Percentiles rank a stretch among this genome's conserved stretches.
These are phyloP conservation scores for Onygenales sp. DNA, from an alignment of 2,329 filamentous ascomycete genomes.

Conservation along the genomic window DNA sequence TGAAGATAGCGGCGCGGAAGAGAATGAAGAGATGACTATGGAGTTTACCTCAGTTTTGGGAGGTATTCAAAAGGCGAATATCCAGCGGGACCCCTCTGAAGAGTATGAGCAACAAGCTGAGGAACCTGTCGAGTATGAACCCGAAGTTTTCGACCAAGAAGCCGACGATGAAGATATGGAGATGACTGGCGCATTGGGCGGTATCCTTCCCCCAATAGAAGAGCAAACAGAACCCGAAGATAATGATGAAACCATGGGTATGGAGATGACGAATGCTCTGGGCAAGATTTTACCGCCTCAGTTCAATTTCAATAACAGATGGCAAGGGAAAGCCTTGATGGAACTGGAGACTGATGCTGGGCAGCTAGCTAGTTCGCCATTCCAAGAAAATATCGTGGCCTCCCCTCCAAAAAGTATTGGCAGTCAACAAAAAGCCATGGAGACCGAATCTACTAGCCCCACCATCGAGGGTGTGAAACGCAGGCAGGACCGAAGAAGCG, in stretches of 20 bases:
- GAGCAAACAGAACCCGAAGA: constrained; percentile 26
- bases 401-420: constrained; percentile 21
- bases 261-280: constrained; percentile 59
- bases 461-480: constrained; percentile 44
- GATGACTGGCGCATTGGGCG: constrained; percentile 42
- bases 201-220: constrained; percentile 32
- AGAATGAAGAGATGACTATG: constrained; percentile 40
- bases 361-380: constrained; percentile 39
- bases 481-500: constrained; percentile 39
- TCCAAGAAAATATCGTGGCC: constrained; percentile 26
- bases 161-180: constrained; percentile 46
- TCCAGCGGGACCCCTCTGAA: constrained; percentile 3
- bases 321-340: constrained; percentile 48
- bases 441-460: constrained; percentile 46
- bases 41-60: constrained; percentile 39
- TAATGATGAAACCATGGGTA: constrained; percentile 45
- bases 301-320: constrained; percentile 30
- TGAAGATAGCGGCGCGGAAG: constrained; percentile 22
- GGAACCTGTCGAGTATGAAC: constrained; percentile 11
- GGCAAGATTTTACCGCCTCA: constrained; percentile 49
- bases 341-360: constrained; percentile 42
- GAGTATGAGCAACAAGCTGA: constrained; percentile 10
- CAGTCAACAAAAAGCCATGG: constrained; percentile 27
- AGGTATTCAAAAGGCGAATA: constrained; percentile 22
- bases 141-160: constrained; percentile 7